Percentiles rank a stretch among this genome's conserved stretches.
Conservation (phyloP, 257 asterid genomes). For the Scutellaria barbata region DNA sequence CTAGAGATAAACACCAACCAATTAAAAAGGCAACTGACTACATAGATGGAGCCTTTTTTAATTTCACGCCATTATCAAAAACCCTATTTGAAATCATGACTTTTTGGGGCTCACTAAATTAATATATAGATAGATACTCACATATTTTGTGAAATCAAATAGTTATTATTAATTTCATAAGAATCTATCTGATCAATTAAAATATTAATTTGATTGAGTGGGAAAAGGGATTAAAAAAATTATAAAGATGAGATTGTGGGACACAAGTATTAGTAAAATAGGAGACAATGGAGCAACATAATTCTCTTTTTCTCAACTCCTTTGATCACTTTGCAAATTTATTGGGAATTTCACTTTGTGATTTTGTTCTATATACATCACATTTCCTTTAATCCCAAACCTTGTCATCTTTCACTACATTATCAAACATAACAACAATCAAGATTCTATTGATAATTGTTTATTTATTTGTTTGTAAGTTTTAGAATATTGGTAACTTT, state of each 20-base stretch:
- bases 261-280: conserved; percentile 27
- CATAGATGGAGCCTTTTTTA: conserved; percentile 1
- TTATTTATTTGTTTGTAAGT: background rate
- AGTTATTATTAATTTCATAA: background rate
- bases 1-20: conserved; percentile 19
- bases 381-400: conserved; percentile 16
- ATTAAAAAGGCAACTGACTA: conserved; percentile 13
- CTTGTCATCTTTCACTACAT: conserved; percentile 24
- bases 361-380: conserved; percentile 9
- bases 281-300: conserved; percentile 45
- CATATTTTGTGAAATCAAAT: background rate
- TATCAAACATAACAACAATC: background rate
- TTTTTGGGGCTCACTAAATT: conserved; percentile 21
- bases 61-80: conserved; percentile 10
- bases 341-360: conserved; percentile 41
- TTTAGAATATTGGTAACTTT: background rate
- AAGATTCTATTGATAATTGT: background rate
- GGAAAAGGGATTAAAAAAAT: conserved; percentile 18
- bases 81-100: conserved; percentile 4
- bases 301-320: conserved; percentile 33
- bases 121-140: conserved; percentile 17
- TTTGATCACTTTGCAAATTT: conserved; percentile 37
- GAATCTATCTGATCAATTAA: conserved; percentile 24
- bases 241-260: conserved; percentile 37
- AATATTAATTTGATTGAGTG: conserved; percentile 24